Conservation (phyloP, 129 eudicot species). For the Tanacetum coccineum region DNA sequence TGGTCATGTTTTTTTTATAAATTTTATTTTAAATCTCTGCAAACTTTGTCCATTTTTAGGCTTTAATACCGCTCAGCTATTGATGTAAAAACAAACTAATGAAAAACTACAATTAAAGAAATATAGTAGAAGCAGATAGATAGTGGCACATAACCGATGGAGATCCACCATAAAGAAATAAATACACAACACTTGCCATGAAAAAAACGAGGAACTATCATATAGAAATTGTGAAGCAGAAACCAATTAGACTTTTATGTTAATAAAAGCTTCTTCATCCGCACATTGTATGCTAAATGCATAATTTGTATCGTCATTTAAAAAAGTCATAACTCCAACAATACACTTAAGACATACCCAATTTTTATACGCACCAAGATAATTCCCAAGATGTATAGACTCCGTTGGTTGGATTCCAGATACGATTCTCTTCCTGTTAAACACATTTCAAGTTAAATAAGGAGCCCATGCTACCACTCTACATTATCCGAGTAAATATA, state of each 20-base stretch:
- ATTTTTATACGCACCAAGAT: slow-evolving; percentile 96
- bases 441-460: neutral
- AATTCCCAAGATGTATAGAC: slow-evolving; percentile 44
- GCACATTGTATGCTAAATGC: neutral
- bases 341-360: slow-evolving; percentile 61
- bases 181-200: slow-evolving; percentile 79
- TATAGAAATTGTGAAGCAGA: neutral
- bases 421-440: neutral
- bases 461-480: too few species aligned
- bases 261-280: slow-evolving; percentile 7
- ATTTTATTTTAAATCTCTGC: neutral
- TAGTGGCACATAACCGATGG: slow-evolving; percentile 69
- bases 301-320: too few species aligned
- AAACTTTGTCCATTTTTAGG: too few species aligned
- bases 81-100: neutral
- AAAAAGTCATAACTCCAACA: neutral
- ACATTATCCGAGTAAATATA: too few species aligned
- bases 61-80: slow-evolving; percentile 1
- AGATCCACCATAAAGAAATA: slow-evolving; percentile 98
- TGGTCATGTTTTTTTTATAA: slow-evolving; percentile 5
- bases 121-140: neutral
- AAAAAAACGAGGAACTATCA: slow-evolving; percentile 16
- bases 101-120: neutral
- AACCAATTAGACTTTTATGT: neutral
- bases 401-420: slow-evolving; percentile 2